These are phyloP conservation scores for Entomortierella chlamydospora DNA, from an alignment of 192 early-diverging fungal genomes.

Conservation along the genomic window DNA sequence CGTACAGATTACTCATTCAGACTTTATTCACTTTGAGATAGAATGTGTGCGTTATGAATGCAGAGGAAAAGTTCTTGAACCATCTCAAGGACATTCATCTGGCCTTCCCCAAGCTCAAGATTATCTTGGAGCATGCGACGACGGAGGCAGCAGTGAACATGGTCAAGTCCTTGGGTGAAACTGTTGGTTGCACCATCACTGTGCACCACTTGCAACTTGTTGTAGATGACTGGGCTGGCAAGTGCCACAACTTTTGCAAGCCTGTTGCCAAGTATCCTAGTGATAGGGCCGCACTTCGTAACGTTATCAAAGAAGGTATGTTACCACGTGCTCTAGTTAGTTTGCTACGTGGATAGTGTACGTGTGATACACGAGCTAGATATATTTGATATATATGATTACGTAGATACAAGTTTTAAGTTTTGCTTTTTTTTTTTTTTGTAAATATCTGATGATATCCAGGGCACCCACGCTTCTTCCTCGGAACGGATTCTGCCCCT, in stretches of 20 bases:
- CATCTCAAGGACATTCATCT: slow-evolving; percentile 87
- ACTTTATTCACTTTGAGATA: slow-evolving; percentile 16
- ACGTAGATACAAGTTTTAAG: too few species aligned
- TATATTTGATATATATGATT: too few species aligned
- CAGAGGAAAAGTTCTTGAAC: slow-evolving; percentile 91
- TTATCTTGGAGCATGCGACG: slow-evolving; percentile 97
- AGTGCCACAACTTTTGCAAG: slow-evolving; percentile 97
- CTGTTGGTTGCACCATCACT: slow-evolving; percentile 95
- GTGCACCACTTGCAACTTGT: slow-evolving; percentile 93
- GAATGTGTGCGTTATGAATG: slow-evolving; percentile 95
- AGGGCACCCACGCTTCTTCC: slow-evolving; percentile 95
- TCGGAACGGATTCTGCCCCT: slow-evolving; percentile 97
- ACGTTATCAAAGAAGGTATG: slow-evolving; percentile 78
- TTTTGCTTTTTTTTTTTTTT: too few species aligned
- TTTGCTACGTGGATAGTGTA: too few species aligned
- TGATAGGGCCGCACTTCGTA: slow-evolving; percentile 89
- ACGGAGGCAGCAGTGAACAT: slow-evolving; percentile 93
- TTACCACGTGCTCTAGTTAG: background rate
- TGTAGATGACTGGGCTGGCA: slow-evolving; percentile 98
- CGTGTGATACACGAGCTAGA: too few species aligned
- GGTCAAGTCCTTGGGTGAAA: slow-evolving; percentile 89
- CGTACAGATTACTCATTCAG: too few species aligned
- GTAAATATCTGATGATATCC: too few species aligned
- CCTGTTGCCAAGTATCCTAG: slow-evolving; percentile 97
- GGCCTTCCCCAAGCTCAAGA: slow-evolving; percentile 93